Evolutionary conservation across 768 basidiomycete species (phyloP).

Genomic region (Lactarius pseudohatsudake): DNA sequence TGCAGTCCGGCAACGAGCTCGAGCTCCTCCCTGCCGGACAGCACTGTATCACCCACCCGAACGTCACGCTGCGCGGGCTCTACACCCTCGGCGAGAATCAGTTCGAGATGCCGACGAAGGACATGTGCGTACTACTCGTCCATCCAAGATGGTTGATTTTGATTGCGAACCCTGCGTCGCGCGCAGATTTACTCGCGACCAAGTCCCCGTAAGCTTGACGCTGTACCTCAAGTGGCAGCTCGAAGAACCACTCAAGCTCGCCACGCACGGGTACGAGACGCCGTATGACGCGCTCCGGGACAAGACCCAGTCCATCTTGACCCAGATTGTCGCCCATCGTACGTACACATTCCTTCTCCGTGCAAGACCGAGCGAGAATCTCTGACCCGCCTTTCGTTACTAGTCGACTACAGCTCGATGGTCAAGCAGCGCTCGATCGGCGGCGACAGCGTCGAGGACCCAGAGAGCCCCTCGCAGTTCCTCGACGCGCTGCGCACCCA

Average conservation of each 20-base stretch:
- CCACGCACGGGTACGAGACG: conserved; percentile 81
- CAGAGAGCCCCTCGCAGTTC: conserved; percentile 67
- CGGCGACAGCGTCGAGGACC: conserved; percentile 72
- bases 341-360: conserved; percentile 45
- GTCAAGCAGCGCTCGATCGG: conserved; percentile 80
- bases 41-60: conserved; percentile 82
- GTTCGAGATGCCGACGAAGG: conserved; percentile 84
- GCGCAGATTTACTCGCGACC: conserved; percentile 75
- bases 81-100: conserved; percentile 85
- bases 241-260: conserved; percentile 57
- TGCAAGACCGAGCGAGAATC: background rate
- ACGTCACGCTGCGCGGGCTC: conserved; percentile 74
- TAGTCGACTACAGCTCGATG: conserved; percentile 59
- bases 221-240: conserved; percentile 81
- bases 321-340: conserved; percentile 81
- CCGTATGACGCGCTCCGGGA: conserved; percentile 77
- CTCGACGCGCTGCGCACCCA: too few species aligned
- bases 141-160: background rate
- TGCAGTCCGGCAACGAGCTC: too few species aligned
- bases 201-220: conserved; percentile 81
- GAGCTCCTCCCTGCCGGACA: conserved; percentile 78
- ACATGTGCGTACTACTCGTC: conserved; percentile 53
- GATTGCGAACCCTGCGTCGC: background rate
- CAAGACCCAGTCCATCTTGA: conserved; percentile 85
- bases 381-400: background rate